phyloP scores from a whole-genome alignment of 495 filamentous ascomycete genomes.

The Talaromyces ruber region DNA sequence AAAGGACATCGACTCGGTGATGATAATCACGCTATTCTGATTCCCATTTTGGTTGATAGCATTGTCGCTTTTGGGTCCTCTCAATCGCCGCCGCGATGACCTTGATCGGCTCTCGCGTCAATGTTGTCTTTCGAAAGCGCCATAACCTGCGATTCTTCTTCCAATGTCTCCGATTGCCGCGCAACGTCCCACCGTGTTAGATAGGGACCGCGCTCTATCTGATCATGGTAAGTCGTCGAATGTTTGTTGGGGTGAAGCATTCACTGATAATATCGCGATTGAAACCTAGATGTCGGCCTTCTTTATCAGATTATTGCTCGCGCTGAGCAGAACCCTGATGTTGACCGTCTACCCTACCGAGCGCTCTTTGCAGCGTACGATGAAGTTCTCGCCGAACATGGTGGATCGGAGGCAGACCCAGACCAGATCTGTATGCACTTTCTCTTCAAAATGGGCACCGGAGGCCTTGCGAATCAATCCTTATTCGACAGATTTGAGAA shows the following conservation, averaged over 20 bases:
- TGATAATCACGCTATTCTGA: background rate
- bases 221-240: conserved; percentile 48
- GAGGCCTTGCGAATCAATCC: conserved; percentile 31
- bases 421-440: conserved; percentile 69
- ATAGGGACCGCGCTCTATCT: conserved; percentile 42
- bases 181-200: conserved; percentile 40
- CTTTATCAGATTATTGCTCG: conserved; percentile 66
- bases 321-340: conserved; percentile 58
- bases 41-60: background rate
- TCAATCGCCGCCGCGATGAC: conserved; percentile 32
- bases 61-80: conserved; percentile 11
- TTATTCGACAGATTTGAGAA: conserved; percentile 61
- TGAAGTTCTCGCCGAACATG: conserved; percentile 55
- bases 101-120: conserved; percentile 34
- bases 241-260: background rate
- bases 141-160: conserved; percentile 41
- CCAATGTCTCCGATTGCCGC: conserved; percentile 52
- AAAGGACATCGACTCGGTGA: background rate
- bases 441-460: conserved; percentile 70
- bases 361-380: conserved; percentile 79
- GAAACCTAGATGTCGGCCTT: conserved; percentile 59
- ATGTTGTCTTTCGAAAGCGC: conserved; percentile 46
- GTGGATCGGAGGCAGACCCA: conserved; percentile 53
- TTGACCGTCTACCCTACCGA: conserved; percentile 59
- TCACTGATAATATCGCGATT: background rate